These are phyloP conservation scores for Metschnikowia amazonensis DNA, from an alignment of 805 yeast species.

Conservation along the genomic window DNA sequence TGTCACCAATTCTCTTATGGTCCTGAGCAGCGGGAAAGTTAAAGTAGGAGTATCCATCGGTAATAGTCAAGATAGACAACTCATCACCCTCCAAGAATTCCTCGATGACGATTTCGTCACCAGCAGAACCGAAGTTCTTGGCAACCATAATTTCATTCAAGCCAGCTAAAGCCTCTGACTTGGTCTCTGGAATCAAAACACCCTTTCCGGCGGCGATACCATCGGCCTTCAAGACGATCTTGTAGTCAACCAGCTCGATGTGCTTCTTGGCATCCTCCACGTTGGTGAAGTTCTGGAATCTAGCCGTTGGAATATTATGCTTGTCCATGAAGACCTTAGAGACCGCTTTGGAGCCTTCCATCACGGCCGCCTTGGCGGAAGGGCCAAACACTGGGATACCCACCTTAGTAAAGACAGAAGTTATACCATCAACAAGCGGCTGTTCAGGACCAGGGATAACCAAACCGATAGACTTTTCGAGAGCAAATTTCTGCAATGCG, in stretches of 20 bases:
- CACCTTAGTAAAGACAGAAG: conserved; percentile 63
- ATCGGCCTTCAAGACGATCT: conserved; percentile 91
- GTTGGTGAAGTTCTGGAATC: conserved; percentile 74
- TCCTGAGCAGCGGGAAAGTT: conserved; percentile 98
- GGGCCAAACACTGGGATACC: conserved; percentile 99
- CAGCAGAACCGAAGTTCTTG: conserved; percentile 87
- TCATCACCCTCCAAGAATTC: conserved; percentile 97
- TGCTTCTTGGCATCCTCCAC: conserved; percentile 73
- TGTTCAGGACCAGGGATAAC: conserved; percentile 99
- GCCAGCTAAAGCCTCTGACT: conserved; percentile 81
- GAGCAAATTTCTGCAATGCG: conserved; percentile 69
- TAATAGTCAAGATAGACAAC: conserved; percentile 82
- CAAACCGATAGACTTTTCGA: conserved; percentile 57
- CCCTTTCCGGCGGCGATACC: conserved; percentile 99
- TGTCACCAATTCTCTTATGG: conserved; percentile 92
- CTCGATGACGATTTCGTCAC: conserved; percentile 89
- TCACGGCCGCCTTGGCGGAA: conserved; percentile 77
- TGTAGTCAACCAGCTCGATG: conserved; percentile 59
- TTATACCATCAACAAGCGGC: conserved; percentile 92
- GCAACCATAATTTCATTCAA: conserved; percentile 86
- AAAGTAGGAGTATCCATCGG: conserved; percentile 89
- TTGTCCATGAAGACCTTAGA: conserved; percentile 91
- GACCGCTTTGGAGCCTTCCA: conserved; percentile 97
- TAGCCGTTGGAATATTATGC: conserved; percentile 93
- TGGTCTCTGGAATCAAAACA: conserved; percentile 82